Base-by-base conservation (phyloP, 371 early-diverging fungal genomes). In the Mucor indicus region DNA sequence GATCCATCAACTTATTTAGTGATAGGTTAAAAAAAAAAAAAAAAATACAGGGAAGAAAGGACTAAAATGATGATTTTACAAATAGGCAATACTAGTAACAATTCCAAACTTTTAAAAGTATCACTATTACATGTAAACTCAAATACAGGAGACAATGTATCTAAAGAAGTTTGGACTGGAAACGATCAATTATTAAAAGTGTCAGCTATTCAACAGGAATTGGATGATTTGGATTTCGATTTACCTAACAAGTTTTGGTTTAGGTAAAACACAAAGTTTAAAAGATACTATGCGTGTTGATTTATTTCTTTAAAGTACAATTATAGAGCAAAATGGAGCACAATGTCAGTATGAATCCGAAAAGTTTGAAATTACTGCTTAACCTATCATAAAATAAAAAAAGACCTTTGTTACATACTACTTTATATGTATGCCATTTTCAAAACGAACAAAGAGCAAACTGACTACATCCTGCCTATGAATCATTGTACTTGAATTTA, bases 341-440 rank as follows among this genome's bases (percentile, higher is more conserved):
- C 24, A 55, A 33, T 55, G 55, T 23, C 43, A 48, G 21, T 38
- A 43, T 10, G 49, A 55, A n/a, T 55, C 49, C 44, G 55, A 50
- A 16, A 49, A 23, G 13, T 55, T 49, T 32, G 36, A 48, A 30
- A 47, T 53, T n/a, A n/a, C n/a, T n/a, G n/a, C n/a, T n/a, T n/a
- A n/a, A n/a, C n/a, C n/a, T n/a, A n/a, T n/a, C n/a, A n/a, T n/a
- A 35, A 37, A 27, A 37, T 37, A 36, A 43, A 21, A 33, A 33
- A 33, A 44, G 29, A 11, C 29, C 5, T 29, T 29, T 29, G 29
- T 29, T 29, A 11, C 29, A 29, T 11, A 11, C 29, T 29, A 29
- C 11, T 29, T 29, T 29, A 7, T 29, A 7, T 29, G 29, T n/a
- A n/a, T n/a, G n/a, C n/a, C n/a, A n/a, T n/a, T n/a, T n/a, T n/a